Evolutionary conservation across 768 basidiomycete genomes (phyloP).

Genomic region (Boletus reticulatus): DNA sequence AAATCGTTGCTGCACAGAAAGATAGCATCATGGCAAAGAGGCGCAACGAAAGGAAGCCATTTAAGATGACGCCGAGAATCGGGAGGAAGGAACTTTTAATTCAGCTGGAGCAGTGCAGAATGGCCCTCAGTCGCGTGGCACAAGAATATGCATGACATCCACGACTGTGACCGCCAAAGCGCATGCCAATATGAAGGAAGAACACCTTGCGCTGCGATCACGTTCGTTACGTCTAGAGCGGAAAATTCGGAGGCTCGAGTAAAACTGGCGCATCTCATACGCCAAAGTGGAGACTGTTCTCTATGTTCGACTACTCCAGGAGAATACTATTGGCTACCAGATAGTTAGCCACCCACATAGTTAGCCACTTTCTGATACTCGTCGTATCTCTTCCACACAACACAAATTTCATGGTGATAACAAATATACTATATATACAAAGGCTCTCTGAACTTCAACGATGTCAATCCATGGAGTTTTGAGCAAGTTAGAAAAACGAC

Average conservation of each 20-base stretch:
- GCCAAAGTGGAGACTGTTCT: slow-evolving; percentile 35
- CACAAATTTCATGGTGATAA: no score
- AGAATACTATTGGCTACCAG: no score
- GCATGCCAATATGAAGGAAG: slow-evolving; percentile 40
- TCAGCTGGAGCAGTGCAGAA: slow-evolving; percentile 51
- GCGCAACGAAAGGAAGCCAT: slow-evolving; percentile 33
- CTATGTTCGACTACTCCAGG: slow-evolving; percentile 11
- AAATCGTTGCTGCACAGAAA: slow-evolving; percentile 36
- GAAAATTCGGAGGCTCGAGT: slow-evolving; percentile 71
- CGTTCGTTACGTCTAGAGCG: slow-evolving; percentile 57
- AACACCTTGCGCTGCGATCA: slow-evolving; percentile 38
- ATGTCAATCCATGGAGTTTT: no score
- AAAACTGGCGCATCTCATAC: slow-evolving; percentile 59
- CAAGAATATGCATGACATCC: slow-evolving; percentile 50
- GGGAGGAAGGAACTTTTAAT: slow-evolving; percentile 46
- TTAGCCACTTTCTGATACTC: no score
- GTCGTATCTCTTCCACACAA: no score
- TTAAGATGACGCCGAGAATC: slow-evolving; percentile 32
- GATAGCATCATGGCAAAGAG: slow-evolving; percentile 38
- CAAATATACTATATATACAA: no score
- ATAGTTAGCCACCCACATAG: no score
- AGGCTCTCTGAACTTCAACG: no score
- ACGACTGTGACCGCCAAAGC: slow-evolving; percentile 38
- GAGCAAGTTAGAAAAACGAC: no score
- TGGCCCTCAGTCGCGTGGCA: slow-evolving; percentile 45